phyloP scores from a whole-genome alignment of 306 rosid genomes.

The barrel medic (Medicago truncatula) region MtrunA17r5.0-ANR NC_053046.1:15539501-15540000 shows the following conservation, averaged over 20 bases:
- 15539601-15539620: conserved; percentile 59
- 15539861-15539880: conserved; percentile 34
- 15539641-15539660: conserved; percentile 81
- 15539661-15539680: conserved; percentile 74
- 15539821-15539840: conserved; percentile 69
- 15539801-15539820: conserved; percentile 74
- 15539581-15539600: conserved; percentile 63
- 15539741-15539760: conserved; percentile 62
- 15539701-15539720: conserved; percentile 58
- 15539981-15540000: conserved; percentile 86
- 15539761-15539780: conserved; percentile 61
- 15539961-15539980: conserved; percentile 76
- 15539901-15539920: conserved; percentile 57
- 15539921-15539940: conserved; percentile 74
- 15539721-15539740: conserved; percentile 63
- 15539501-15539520: conserved; percentile 42
- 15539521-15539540: conserved; percentile 45
- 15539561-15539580: conserved; percentile 65
- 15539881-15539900: conserved; percentile 53
- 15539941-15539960: conserved; percentile 84
- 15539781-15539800: conserved; percentile 50
- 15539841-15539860: conserved; percentile 55
- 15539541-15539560: conserved; percentile 47
- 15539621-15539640: conserved; percentile 83
- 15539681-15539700: conserved; percentile 88